phyloP scores from a whole-genome alignment of 345 rosid genomes.

The Salix arbutifolia region DNA sequence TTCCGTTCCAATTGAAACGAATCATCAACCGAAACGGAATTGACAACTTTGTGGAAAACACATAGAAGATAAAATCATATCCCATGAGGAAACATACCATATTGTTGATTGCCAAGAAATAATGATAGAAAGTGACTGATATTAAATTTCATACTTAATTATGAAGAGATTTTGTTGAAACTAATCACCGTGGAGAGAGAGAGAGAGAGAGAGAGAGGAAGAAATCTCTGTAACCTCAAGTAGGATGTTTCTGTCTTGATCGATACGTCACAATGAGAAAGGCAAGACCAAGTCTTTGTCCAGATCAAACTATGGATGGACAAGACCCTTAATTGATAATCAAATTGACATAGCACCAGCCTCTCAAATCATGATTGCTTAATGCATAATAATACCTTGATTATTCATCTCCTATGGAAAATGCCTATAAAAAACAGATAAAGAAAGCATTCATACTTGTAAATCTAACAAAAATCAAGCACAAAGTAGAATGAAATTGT shows the following conservation, averaged over 20 bases:
- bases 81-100: not conserved
- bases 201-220: no score
- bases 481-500: no score
- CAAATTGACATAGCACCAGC: constrained; percentile 14
- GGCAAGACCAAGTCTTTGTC: constrained; percentile 8
- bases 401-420: not conserved
- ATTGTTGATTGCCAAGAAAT: not conserved
- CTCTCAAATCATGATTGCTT: not conserved
- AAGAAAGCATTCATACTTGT: not conserved
- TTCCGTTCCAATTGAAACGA: no score
- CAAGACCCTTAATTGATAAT: not conserved
- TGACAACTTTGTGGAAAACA: not conserved
- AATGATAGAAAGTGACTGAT: not conserved
- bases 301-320: constrained; percentile 3
- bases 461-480: not conserved
- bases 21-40: no score
- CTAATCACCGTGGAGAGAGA: not conserved
- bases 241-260: constrained; percentile 10
- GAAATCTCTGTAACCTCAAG: not conserved
- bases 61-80: not conserved
- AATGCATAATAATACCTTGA: not conserved
- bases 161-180: not conserved
- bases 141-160: not conserved
- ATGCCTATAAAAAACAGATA: not conserved
- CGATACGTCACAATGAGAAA: not conserved